Evolutionary conservation across 2,329 filamentous ascomycete genomes (phyloP).

Genomic region (Penicillium hordei): DNA sequence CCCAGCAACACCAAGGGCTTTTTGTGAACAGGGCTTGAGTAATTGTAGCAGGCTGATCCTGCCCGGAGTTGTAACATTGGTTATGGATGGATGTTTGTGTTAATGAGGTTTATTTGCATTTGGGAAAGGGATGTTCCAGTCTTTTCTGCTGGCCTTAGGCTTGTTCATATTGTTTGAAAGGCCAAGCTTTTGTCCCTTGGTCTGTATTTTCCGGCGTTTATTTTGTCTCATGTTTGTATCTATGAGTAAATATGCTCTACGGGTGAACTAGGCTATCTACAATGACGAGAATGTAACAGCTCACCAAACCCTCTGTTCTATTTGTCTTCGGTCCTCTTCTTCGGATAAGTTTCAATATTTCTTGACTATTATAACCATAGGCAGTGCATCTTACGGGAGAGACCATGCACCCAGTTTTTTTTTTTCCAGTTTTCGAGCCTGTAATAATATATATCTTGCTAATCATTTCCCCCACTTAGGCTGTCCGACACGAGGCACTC

Average conservation of each 20-base stretch:
- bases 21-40: constrained; percentile 48
- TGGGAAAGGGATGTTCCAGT: constrained; percentile 11
- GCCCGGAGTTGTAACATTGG: constrained; percentile 17
- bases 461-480: no score
- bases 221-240: not conserved
- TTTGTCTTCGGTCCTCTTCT: not conserved
- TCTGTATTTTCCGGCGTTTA: constrained; percentile 5
- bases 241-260: constrained; percentile 13
- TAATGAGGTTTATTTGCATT: constrained; percentile 19
- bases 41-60: constrained; percentile 21
- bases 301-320: not conserved
- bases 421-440: not conserved
- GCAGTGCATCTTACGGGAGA: not conserved
- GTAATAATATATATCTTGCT: no score
- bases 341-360: not conserved
- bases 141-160: constrained; percentile 9
- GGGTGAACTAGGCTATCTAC: constrained; percentile 10
- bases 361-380: not conserved
- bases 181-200: constrained; percentile 4
- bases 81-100: constrained; percentile 8
- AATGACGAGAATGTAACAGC: constrained; percentile 9
- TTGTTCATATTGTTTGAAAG: constrained; percentile 20
- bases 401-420: no score
- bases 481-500: no score
- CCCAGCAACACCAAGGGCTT: constrained; percentile 78